Conservation (phyloP, 2,329 filamentous ascomycete genomes). For the Gnomoniopsis sp. region DNA sequence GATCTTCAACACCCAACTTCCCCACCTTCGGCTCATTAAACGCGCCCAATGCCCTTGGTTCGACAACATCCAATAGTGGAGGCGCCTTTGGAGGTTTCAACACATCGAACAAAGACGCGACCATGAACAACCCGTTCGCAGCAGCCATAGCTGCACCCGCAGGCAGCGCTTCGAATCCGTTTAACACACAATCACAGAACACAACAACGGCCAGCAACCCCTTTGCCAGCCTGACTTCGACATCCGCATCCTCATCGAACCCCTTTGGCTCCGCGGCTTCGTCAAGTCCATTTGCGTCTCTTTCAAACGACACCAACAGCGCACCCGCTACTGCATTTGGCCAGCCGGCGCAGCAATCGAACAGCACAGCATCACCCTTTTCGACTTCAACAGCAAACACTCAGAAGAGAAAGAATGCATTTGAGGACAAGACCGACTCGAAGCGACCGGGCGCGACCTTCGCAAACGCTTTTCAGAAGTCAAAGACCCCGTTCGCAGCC, state of each 20-base stretch:
- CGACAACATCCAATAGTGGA: constrained; percentile 3
- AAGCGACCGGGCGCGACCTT: constrained; percentile 8
- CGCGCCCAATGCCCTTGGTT: constrained; percentile 1
- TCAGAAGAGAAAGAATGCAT: constrained; percentile 16
- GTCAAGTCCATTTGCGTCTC: constrained; percentile 6
- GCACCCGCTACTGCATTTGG: not conserved
- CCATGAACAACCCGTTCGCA: constrained; percentile 15
- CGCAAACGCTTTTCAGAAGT: constrained; percentile 7
- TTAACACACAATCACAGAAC: constrained; percentile 13
- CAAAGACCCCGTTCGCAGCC: not conserved
- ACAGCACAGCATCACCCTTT: not conserved
- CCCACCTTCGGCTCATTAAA: constrained; percentile 4
- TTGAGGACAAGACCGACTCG: constrained; percentile 4
- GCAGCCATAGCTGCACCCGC: not conserved
- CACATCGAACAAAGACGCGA: constrained; percentile 7
- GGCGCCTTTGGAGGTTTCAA: constrained; percentile 5
- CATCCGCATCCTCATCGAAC: constrained; percentile 6
- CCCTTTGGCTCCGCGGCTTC: constrained; percentile 10
- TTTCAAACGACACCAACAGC: not conserved
- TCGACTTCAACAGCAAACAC: not conserved
- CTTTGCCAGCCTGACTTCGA: not conserved
- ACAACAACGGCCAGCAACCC: constrained; percentile 1
- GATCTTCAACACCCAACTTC: not conserved
- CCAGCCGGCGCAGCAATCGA: not conserved
- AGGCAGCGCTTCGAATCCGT: constrained; percentile 16